Percentiles rank a stretch among this genome's conserved stretches.
Conservation (phyloP, 2,329 filamentous ascomycete species). For the Paracoccidioides lutzii region DNA sequence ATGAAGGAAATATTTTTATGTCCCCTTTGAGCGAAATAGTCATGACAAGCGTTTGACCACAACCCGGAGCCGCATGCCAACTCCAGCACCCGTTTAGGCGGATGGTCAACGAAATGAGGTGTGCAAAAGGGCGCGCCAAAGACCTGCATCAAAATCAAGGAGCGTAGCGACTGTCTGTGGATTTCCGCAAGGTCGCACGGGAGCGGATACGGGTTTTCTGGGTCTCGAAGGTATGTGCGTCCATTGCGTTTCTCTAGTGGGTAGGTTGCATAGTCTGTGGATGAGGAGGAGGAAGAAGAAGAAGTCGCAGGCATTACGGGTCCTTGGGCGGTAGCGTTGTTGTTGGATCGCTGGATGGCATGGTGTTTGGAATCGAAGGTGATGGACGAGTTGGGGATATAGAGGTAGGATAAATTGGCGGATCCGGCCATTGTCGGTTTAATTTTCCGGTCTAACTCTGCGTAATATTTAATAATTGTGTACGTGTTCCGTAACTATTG, state of each 20-base stretch:
- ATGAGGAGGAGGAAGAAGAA: constrained; percentile 22
- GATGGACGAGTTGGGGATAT: constrained; percentile 1
- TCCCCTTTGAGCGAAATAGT: constrained; percentile 59
- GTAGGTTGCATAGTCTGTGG: constrained; percentile 30
- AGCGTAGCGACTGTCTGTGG: constrained; percentile 74
- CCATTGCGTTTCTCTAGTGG: constrained; percentile 64
- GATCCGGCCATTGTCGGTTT: constrained; percentile 7
- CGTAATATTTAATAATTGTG: background rate
- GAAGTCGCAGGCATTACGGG: constrained; percentile 17
- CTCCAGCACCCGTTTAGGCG: constrained; percentile 69
- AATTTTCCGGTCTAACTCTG: background rate
- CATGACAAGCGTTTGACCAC: constrained; percentile 80
- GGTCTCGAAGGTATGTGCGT: constrained; percentile 68
- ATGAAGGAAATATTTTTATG: constrained; percentile 61
- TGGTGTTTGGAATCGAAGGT: constrained; percentile 7
- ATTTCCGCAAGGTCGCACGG: constrained; percentile 79
- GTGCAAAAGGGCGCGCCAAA: constrained; percentile 71
- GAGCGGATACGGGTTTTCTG: constrained; percentile 62
- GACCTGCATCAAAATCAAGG: constrained; percentile 65
- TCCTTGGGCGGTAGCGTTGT: constrained; percentile 18
- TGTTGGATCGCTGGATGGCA: constrained; percentile 9
- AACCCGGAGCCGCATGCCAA: constrained; percentile 77
- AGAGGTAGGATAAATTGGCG: constrained; percentile 9
- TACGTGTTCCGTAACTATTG: background rate
- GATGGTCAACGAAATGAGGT: constrained; percentile 49